Evolutionary conservation across 805 yeast genomes (phyloP).

Genomic region (Teunomyces tritomae): DNA sequence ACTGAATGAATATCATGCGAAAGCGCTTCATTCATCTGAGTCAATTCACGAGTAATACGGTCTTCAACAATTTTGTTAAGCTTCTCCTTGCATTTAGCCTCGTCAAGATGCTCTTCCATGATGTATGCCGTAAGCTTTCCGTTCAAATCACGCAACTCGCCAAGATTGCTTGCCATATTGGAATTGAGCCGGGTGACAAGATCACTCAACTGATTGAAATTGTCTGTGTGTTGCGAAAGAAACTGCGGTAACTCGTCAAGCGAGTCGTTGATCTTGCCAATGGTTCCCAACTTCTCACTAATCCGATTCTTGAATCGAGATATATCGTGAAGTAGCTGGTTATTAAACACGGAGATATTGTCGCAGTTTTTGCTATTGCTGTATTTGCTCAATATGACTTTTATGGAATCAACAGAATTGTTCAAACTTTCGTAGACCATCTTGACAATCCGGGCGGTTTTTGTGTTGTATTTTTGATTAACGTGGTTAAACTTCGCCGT

Average conservation of each 20-base stretch:
- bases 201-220: constrained; percentile 3
- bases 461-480: constrained; percentile 10
- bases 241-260: constrained; percentile 8
- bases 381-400: constrained; percentile 2
- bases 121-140: constrained; percentile 15
- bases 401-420: constrained; percentile 9
- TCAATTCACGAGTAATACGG: not conserved
- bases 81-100: constrained; percentile 2
- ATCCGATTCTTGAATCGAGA: constrained; percentile 6
- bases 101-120: constrained; percentile 12
- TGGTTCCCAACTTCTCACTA: constrained; percentile 4
- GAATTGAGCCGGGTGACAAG: constrained; percentile 4
- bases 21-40: constrained; percentile 3
- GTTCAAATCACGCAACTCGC: constrained; percentile 5
- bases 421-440: constrained; percentile 11
- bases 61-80: constrained; percentile 2
- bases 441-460: constrained; percentile 10
- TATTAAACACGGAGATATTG: not conserved
- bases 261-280: constrained; percentile 8
- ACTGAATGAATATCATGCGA: not conserved
- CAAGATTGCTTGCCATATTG: constrained; percentile 3
- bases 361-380: constrained; percentile 5
- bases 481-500: constrained; percentile 9
- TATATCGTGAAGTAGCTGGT: constrained; percentile 3
- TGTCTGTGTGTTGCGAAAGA: constrained; percentile 9